phyloP scores from a whole-genome alignment of 2,329 filamentous ascomycete species.

The Colletotrichum sidae region DNA sequence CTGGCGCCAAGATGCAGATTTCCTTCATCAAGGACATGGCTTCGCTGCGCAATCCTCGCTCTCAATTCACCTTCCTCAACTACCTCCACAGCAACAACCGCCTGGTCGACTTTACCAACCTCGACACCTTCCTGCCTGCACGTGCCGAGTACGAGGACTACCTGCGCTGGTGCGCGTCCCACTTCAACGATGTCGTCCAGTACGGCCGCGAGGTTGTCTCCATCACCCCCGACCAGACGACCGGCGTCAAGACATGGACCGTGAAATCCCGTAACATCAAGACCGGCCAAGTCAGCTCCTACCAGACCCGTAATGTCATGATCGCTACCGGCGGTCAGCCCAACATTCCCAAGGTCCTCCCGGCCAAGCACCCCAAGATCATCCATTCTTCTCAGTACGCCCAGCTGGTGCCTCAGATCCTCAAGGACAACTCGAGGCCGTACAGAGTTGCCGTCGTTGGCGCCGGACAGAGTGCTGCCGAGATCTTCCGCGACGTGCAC shows the following conservation, averaged over 20 bases:
- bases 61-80: constrained; percentile 94
- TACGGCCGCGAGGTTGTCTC: constrained; percentile 84
- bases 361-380: constrained; percentile 76
- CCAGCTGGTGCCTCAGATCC: constrained; percentile 69
- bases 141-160: constrained; percentile 95
- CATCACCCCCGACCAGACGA: constrained; percentile 65
- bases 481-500: constrained; percentile 93
- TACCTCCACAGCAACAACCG: constrained; percentile 86
- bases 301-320: constrained; percentile 74
- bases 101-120: constrained; percentile 91
- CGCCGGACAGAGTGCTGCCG: constrained; percentile 90
- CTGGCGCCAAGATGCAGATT: constrained; percentile 96
- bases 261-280: constrained; percentile 73
- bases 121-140: constrained; percentile 88
- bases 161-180: constrained; percentile 88
- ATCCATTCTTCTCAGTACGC: constrained; percentile 92
- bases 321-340: constrained; percentile 71
- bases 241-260: constrained; percentile 71
- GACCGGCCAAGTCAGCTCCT: constrained; percentile 64
- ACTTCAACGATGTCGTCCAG: constrained; percentile 78
- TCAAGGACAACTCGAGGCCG: constrained; percentile 64
- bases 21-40: constrained; percentile 97
- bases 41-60: constrained; percentile 86
- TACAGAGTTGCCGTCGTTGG: constrained; percentile 88
- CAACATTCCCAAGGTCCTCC: constrained; percentile 77